Evolutionary conservation across 176 grass and related monocot species (phyloP).

Genomic region (Hordeum vulgare): DNA sequence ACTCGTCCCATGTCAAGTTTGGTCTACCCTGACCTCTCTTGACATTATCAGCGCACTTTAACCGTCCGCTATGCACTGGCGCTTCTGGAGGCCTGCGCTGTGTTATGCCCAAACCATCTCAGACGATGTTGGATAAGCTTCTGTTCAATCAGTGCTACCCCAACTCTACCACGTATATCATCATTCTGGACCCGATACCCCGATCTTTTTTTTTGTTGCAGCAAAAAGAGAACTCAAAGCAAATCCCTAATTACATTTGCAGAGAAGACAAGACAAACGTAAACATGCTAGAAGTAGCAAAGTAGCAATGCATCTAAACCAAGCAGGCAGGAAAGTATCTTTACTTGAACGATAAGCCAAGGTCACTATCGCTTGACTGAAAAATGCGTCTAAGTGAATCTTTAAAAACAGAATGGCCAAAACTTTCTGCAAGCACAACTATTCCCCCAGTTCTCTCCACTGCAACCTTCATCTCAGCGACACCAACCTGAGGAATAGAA

Average conservation of each 20-base stretch:
- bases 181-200: no score
- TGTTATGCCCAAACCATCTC: no score
- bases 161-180: no score
- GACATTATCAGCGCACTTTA: no score
- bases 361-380: conserved; percentile 67
- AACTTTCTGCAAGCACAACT: conserved; percentile 90
- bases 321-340: conserved; percentile 2
- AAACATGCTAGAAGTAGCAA: background rate
- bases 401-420: conserved; percentile 95
- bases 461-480: conserved; percentile 94
- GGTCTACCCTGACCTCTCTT: no score
- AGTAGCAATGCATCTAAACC: background rate
- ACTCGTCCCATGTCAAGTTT: no score
- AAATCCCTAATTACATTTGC: background rate
- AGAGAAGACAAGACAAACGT: background rate
- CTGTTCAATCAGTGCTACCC: no score
- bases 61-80: no score
- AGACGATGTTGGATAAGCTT: no score
- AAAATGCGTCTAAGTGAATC: conserved; percentile 81
- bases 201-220: background rate
- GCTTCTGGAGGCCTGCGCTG: no score
- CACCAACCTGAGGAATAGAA: conserved; percentile 61
- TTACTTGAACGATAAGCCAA: conserved; percentile 96
- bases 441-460: conserved; percentile 89
- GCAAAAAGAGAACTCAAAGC: background rate